Evolutionary conservation across 192 early-diverging fungal genomes (phyloP).

Genomic region (Lunasporangiospora selenospora): DNA sequence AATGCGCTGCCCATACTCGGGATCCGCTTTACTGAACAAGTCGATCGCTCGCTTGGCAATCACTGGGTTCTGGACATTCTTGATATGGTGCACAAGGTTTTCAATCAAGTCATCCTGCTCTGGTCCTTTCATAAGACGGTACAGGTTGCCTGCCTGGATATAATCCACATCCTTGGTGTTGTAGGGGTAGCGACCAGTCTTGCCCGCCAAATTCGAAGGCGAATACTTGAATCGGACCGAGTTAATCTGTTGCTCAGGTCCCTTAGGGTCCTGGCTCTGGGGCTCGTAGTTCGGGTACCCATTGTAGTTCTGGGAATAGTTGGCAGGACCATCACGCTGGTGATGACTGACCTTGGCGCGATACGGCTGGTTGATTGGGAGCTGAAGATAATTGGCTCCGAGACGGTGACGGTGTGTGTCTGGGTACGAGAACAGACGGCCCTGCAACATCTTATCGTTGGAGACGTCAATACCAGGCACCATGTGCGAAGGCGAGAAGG

Average conservation of each 20-base stretch:
- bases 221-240: constrained; percentile 57
- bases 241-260: constrained; percentile 65
- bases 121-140: constrained; percentile 66
- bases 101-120: constrained; percentile 66
- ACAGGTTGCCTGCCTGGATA: constrained; percentile 70
- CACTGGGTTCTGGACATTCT: constrained; percentile 62
- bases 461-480: constrained; percentile 84
- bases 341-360: constrained; percentile 64
- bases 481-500: constrained; percentile 79
- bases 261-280: constrained; percentile 59
- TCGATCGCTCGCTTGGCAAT: constrained; percentile 75
- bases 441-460: constrained; percentile 85
- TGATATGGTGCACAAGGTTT: constrained; percentile 69
- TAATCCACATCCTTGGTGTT: constrained; percentile 66
- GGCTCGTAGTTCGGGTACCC: constrained; percentile 80
- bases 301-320: constrained; percentile 61
- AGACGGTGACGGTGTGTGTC: constrained; percentile 90
- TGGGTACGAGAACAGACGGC: constrained; percentile 83
- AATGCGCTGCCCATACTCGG: constrained; percentile 74
- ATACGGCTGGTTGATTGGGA: constrained; percentile 84
- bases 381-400: constrained; percentile 78
- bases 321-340: constrained; percentile 79
- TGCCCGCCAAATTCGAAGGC: constrained; percentile 54
- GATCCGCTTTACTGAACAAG: constrained; percentile 76
- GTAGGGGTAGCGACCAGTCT: constrained; percentile 67